Conservation (phyloP, 495 filamentous ascomycete genomes). For the Aspergillus kassunensis region DNA sequence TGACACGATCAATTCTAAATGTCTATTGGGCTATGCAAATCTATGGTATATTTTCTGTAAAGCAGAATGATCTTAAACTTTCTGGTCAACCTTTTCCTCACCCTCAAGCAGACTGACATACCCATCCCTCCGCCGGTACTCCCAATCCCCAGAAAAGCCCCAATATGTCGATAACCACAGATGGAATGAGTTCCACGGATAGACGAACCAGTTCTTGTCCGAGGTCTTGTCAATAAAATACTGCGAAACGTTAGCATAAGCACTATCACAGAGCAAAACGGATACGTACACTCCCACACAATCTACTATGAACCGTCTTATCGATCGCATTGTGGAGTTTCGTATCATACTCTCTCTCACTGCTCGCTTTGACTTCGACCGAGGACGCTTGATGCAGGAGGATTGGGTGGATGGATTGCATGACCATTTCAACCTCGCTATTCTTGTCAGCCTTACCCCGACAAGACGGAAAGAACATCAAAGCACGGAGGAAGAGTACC, state of each 20-base stretch:
- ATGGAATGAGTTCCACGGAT: slow-evolving; percentile 16
- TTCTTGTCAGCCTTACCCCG: no score
- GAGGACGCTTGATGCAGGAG: not conserved
- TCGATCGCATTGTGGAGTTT: slow-evolving; percentile 9
- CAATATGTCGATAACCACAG: slow-evolving; percentile 12
- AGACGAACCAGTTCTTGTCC: slow-evolving; percentile 17
- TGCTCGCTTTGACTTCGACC: slow-evolving; percentile 7
- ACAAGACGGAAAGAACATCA: no score
- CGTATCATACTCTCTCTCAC: slow-evolving; percentile 5
- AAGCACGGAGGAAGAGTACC: not conserved
- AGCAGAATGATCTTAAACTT: no score
- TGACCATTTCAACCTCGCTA: slow-evolving; percentile 11
- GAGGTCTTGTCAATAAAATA: slow-evolving; percentile 13
- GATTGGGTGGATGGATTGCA: slow-evolving; percentile 8
- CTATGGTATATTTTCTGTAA: no score
- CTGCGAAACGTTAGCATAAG: not conserved
- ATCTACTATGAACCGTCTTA: slow-evolving; percentile 8
- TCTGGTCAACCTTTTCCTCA: no score
- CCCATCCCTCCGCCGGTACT: not conserved
- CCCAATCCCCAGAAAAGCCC: slow-evolving; percentile 1
- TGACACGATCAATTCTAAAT: no score
- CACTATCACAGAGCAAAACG: not conserved
- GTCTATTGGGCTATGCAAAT: no score
- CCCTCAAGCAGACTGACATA: no score
- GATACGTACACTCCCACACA: slow-evolving; percentile 12